Evolutionary conservation across 1,284 basidiomycete species (phyloP).

Genomic region (Ceratobasidium sp.): DNA sequence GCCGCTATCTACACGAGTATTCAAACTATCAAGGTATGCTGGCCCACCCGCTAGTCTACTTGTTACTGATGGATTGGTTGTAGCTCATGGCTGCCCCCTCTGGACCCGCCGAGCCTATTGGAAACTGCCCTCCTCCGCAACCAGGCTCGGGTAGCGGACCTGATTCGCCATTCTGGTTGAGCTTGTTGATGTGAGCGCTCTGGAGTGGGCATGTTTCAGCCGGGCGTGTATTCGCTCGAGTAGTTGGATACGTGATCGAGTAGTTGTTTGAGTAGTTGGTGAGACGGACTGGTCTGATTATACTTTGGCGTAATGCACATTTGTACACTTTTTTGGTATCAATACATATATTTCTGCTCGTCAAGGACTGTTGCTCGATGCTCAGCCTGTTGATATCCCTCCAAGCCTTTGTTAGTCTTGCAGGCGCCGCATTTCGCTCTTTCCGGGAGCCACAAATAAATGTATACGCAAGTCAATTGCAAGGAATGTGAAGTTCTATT

Average conservation of each 20-base stretch:
- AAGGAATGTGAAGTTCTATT: not conserved
- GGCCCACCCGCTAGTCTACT: not conserved
- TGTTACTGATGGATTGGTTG: constrained; percentile 5
- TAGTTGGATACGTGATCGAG: too few species aligned
- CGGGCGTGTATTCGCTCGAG: too few species aligned
- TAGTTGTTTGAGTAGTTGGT: too few species aligned
- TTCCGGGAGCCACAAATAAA: not conserved
- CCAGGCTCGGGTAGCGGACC: constrained; percentile 24
- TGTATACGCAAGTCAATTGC: not conserved
- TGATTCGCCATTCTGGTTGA: constrained; percentile 7
- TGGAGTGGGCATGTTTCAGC: too few species aligned
- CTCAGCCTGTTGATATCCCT: too few species aligned
- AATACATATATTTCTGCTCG: not conserved
- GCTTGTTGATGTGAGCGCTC: not conserved
- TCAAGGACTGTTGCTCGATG: not conserved
- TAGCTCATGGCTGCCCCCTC: constrained; percentile 52
- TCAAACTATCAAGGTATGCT: constrained; percentile 74
- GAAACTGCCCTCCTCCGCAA: constrained; percentile 41
- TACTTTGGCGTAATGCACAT: not conserved
- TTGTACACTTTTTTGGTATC: not conserved
- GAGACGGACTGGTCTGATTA: not conserved
- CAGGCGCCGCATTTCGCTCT: too few species aligned
- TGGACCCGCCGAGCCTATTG: constrained; percentile 42
- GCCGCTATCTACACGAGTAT: constrained; percentile 85
- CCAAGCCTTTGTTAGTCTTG: too few species aligned